Evolutionary conservation across 2,329 filamentous ascomycete genomes (phyloP).

Genomic region (Monosporascus sp.): DNA sequence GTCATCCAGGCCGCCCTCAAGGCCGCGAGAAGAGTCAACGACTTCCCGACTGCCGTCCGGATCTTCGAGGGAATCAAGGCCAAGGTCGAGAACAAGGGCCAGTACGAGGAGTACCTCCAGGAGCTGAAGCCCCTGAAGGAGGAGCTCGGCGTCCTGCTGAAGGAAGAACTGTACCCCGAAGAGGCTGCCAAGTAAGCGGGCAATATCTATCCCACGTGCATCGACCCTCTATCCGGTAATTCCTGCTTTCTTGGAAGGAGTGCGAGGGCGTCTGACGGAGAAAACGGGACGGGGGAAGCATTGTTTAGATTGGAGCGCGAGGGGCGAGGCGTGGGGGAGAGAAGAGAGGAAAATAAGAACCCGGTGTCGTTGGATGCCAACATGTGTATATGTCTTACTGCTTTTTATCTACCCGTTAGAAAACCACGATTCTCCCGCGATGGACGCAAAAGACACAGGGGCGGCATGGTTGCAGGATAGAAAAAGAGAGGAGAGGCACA

Average conservation of each 20-base stretch:
- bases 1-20: conserved; percentile 88
- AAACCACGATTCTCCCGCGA: conserved; percentile 2
- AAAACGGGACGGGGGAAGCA: neutral
- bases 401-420: conserved; percentile 10
- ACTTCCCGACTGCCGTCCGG: conserved; percentile 96
- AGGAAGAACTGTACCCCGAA: conserved; percentile 87
- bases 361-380: conserved; percentile 7
- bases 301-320: neutral
- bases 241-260: neutral
- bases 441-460: neutral
- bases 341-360: conserved; percentile 4
- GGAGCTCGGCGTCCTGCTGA: conserved; percentile 86
- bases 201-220: neutral
- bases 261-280: neutral
- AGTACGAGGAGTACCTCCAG: conserved; percentile 94
- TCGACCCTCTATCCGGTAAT: neutral
- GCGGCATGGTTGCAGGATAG: neutral
- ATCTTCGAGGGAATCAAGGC: conserved; percentile 99
- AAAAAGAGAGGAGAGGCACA: neutral
- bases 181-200: conserved; percentile 38
- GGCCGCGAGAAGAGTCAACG: conserved; percentile 93
- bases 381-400: conserved; percentile 16
- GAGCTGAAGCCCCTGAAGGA: conserved; percentile 89
- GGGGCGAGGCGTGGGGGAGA: conserved; percentile 3
- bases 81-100: conserved; percentile 97